Percentiles rank a stretch among this genome's conserved stretches.
Evolutionary conservation across 2,329 filamentous ascomycete genomes (phyloP).

Genomic region (Clarireedia hainanense): DNA sequence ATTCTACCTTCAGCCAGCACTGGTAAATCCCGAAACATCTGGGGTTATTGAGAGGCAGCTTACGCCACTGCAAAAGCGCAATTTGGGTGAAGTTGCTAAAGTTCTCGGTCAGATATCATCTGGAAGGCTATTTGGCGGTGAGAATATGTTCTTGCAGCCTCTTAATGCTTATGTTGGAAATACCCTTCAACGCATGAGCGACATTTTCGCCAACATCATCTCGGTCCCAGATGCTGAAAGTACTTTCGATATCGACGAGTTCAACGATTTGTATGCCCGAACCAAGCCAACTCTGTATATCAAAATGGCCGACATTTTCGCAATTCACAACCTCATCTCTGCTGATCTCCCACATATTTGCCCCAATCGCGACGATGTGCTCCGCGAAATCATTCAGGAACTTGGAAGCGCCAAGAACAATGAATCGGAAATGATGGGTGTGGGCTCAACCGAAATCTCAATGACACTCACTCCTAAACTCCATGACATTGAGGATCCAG

Average conservation of each 20-base stretch:
- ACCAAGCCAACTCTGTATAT: conserved; percentile 98
- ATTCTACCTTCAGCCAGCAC: conserved; percentile 82
- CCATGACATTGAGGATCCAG: conserved; percentile 84
- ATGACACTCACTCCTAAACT: conserved; percentile 86
- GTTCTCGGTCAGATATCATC: conserved; percentile 82
- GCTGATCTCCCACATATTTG: conserved; percentile 72
- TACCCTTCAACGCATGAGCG: conserved; percentile 69
- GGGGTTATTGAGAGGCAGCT: conserved; percentile 86
- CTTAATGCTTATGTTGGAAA: conserved; percentile 87
- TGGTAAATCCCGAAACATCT: conserved; percentile 84
- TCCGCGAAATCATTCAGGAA: conserved; percentile 88
- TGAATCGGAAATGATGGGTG: conserved; percentile 83
- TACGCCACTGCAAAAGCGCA: conserved; percentile 86
- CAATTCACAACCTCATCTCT: conserved; percentile 83
- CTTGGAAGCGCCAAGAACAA: conserved; percentile 94
- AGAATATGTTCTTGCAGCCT: conserved; percentile 92
- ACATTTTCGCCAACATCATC: conserved; percentile 71
- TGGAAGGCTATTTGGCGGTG: conserved; percentile 84
- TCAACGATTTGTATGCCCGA: conserved; percentile 94
- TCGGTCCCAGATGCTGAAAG: conserved; percentile 78
- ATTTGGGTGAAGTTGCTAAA: conserved; percentile 83
- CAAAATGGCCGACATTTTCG: conserved; percentile 96
- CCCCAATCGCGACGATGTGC: conserved; percentile 72
- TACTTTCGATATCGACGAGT: conserved; percentile 97
- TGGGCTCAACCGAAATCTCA: conserved; percentile 75